Evolutionary conservation across 2,329 filamentous ascomycete genomes (phyloP).

Genomic region (Sphaceloma murrayae): DNA sequence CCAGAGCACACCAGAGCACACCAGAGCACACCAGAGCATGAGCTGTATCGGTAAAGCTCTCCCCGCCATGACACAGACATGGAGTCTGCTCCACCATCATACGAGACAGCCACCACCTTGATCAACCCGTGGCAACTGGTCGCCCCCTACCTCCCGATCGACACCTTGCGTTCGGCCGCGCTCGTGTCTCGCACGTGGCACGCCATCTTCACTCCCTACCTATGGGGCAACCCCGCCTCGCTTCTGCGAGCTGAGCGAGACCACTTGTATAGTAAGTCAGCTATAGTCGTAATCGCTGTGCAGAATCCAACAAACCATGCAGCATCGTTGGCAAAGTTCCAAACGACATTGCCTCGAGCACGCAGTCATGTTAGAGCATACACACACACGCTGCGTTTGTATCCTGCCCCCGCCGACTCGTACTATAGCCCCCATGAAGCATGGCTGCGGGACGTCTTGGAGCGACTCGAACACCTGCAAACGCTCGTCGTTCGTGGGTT

Average conservation of each 20-base stretch:
- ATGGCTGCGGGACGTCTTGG: slow-evolving; percentile 51
- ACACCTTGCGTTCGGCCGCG: slow-evolving; percentile 46
- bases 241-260: slow-evolving; percentile 54
- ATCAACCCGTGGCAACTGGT: slow-evolving; percentile 48
- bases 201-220: slow-evolving; percentile 46
- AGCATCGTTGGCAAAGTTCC: slow-evolving; percentile 52
- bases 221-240: slow-evolving; percentile 55
- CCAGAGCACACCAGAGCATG: no score
- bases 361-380: slow-evolving; percentile 44
- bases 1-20: no score
- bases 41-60: background rate
- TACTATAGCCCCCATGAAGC: slow-evolving; percentile 50
- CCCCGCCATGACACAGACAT: slow-evolving; percentile 28
- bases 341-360: slow-evolving; percentile 46
- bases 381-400: slow-evolving; percentile 53
- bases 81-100: slow-evolving; percentile 52
- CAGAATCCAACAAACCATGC: background rate
- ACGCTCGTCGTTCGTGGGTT: slow-evolving; percentile 49
- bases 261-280: slow-evolving; percentile 44
- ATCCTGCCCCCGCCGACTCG: slow-evolving; percentile 51
- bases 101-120: slow-evolving; percentile 46
- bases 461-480: slow-evolving; percentile 49
- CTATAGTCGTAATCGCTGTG: background rate
- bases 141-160: slow-evolving; percentile 47
- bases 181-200: slow-evolving; percentile 51